Base-by-base conservation (phyloP, 805 yeast genomes). In the Torulaspora gathmanii region DNA sequence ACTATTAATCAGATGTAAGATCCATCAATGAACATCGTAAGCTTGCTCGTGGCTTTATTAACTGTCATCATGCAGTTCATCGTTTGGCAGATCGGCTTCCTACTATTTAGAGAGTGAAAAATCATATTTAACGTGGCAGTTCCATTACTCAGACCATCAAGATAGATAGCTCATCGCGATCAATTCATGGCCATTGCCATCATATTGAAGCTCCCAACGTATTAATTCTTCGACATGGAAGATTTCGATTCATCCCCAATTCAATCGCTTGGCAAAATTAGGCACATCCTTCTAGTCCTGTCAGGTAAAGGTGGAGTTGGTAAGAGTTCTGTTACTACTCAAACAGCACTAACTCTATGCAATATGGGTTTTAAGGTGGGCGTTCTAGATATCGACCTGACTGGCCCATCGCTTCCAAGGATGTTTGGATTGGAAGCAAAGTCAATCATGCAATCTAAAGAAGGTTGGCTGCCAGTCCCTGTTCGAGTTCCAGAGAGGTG, bases 251-350 rank as follows among this genome's bases (percentile, higher is more conserved):
- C 13, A 13, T 17, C 17, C n/a, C 53, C 64, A 10, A 67, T 65
- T 3, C 54, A 61, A 28, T 63, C 77, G 1, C 56, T 77, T 17
- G 56, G 66, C 16, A 69, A 75, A 40, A 82, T 91, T 26, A 80
- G 82, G 55, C 95, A 91, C 61, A 80, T 93, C 4, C 62, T 89
- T 3, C 72, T 93, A 28, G 82, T 93, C 9, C 77, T 93, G 2
- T 88, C 96, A 0, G 99, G 97, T 1, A 89, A 89, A 64, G 97
- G 97, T 23, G 97, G 99, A 19, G 99, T 93, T 1, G 99, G 99
- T 1, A 93, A 93, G 63, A 88, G 96, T 10, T 88, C 97, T 0
- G 89, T 93, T 1, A 90, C 99, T 2, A 86, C 96, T 0, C 99
- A 93, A 61, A 72, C 89, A 1, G 98, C 97, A 0, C 72, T 93